phyloP scores from a whole-genome alignment of 805 yeast species.

The Spathaspora girioi region DNA sequence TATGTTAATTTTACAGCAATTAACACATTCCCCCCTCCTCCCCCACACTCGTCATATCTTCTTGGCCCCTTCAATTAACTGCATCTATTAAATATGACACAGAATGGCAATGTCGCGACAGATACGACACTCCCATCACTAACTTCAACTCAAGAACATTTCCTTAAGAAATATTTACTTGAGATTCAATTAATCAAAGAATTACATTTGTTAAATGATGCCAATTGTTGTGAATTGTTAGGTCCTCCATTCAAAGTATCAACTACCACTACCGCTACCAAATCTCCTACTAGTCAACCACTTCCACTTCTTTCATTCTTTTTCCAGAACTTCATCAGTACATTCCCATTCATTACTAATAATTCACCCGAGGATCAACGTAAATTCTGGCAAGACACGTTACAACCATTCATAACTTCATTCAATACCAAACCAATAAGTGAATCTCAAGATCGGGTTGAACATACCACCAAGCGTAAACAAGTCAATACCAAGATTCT shows the following conservation, averaged over 20 bases:
- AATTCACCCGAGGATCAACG: constrained; percentile 43
- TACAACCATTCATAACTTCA: constrained; percentile 79
- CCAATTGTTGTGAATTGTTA: constrained; percentile 59
- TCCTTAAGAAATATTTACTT: constrained; percentile 77
- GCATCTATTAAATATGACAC: not conserved
- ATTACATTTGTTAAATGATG: constrained; percentile 53
- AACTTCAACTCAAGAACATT: constrained; percentile 75
- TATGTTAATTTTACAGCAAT: not conserved
- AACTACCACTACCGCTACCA: not conserved
- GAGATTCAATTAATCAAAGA: constrained; percentile 61
- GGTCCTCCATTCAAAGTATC: constrained; percentile 73
- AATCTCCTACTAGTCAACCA: constrained; percentile 41
- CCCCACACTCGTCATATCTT: not conserved
- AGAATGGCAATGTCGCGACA: not conserved
- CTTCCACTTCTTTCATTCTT: constrained; percentile 72
- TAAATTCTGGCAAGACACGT: constrained; percentile 70
- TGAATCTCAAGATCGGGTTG: constrained; percentile 70
- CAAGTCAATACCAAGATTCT: constrained; percentile 60
- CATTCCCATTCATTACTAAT: constrained; percentile 71
- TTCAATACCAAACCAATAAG: constrained; percentile 72
- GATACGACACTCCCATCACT: constrained; percentile 15
- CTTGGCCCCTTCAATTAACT: not conserved
- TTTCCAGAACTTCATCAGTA: constrained; percentile 56
- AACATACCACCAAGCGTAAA: constrained; percentile 59
- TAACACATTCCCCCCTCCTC: not conserved